Base-by-base conservation (phyloP, 2,329 filamentous ascomycete species). In the Arthrobotrys megalospora region DNA sequence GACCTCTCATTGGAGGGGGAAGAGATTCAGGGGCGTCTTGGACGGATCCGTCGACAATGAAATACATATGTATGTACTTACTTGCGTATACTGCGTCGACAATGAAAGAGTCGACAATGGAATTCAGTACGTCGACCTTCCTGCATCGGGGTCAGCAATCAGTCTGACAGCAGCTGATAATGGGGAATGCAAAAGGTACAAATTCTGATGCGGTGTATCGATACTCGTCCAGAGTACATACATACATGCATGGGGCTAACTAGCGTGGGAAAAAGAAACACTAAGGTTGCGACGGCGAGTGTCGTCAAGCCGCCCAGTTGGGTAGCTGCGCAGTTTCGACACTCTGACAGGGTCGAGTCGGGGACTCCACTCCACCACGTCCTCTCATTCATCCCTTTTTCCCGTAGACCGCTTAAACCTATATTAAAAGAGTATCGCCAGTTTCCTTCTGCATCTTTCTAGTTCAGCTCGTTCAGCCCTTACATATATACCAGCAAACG, bases 401-500 rank as follows among this genome's bases (percentile, higher is more conserved):
- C 45, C 43, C 45, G 16, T 65, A 12, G 34, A 64, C 45, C 47
- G 62, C 62, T 50, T 50, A 38, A 48, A 50, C 47, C 43, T 65
- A 50, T 50, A 50, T 50, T 50, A 68, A 68, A 58, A 68, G 24
- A 70, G 41, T 45, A 48, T 62, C 66, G 52, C 52, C 55, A 60
- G 69, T 16, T 58, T 53, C 14, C 21, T 62, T 36, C 32, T 38
- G 28, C n/a, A 21, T 24, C 34, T 41, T 64, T 62, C 41, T 45
- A 28, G 36, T 70, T 55, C 73, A 71, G 72, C 72, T 68, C 38
- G 52, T 63, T 70, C 55, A 68, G 65, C 64, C 72, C 64, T 63
- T 64, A 43, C 62, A 34, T 53, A 10, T 32, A 28, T 67, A 41
- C 50, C 63, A 60, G 64, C 19, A 32, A 68, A 63, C 73, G 73